A percentile compares a stretch with the other conserved stretches of the same genome.
Conservation (phyloP, 371 early-diverging fungal species). For the Blyttiomyces sp. region DNA sequence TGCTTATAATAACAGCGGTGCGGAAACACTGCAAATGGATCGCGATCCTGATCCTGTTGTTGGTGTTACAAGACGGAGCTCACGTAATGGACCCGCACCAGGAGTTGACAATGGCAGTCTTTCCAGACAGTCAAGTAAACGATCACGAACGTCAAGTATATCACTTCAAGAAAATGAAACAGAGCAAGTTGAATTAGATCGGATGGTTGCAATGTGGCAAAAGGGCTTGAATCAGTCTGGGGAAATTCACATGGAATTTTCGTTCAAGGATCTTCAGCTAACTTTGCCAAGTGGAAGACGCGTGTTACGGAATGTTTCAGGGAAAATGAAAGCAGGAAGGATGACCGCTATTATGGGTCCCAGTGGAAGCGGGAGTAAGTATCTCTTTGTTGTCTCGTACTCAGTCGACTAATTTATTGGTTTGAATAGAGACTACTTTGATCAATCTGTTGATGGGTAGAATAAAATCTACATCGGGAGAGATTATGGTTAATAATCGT, state of each 20-base stretch:
- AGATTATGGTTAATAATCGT: constrained; percentile 32
- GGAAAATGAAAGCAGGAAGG: constrained; percentile 46
- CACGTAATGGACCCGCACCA: too few relatives aligned
- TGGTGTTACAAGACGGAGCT: too few relatives aligned
- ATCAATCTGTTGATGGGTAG: constrained; percentile 43
- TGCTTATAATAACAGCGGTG: too few relatives aligned
- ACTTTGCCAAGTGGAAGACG: constrained; percentile 46
- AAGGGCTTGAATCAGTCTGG: neutral
- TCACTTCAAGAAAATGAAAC: neutral
- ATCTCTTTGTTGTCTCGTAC: neutral
- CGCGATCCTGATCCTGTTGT: too few relatives aligned
- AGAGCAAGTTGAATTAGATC: neutral
- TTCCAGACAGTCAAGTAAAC: too few relatives aligned
- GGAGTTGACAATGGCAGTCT: too few relatives aligned
- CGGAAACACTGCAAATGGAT: too few relatives aligned
- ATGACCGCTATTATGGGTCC: constrained; percentile 80
- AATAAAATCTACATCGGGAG: constrained; percentile 33
- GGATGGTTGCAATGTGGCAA: neutral
- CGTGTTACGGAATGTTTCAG: constrained; percentile 53
- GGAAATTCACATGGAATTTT: constrained; percentile 27
- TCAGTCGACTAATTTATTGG: neutral
- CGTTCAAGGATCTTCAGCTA: constrained; percentile 57
- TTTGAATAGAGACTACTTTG: constrained; percentile 42
- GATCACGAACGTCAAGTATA: too few relatives aligned
- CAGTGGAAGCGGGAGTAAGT: constrained; percentile 66